A percentile compares a stretch with the other conserved stretches of the same genome.
phyloP scores from a whole-genome alignment of 495 filamentous ascomycete genomes.

The Xylaria nigripes region DNA sequence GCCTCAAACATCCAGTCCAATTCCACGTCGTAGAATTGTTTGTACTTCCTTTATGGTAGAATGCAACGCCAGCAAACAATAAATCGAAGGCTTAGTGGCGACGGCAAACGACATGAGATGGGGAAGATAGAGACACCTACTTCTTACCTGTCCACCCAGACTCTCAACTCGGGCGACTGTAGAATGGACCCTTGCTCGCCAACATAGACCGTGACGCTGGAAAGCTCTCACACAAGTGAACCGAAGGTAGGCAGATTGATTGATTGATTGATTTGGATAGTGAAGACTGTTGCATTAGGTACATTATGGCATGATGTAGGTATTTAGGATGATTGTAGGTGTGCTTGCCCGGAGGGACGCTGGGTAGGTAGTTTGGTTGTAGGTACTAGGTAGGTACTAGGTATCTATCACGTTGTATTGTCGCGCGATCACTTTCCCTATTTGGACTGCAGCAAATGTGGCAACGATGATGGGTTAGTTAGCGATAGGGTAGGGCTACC shows the following conservation, averaged over 20 bases:
- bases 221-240: too few species aligned
- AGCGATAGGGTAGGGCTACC: too few species aligned
- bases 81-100: background rate
- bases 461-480: background rate
- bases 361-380: too few species aligned
- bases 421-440: constrained; percentile 11
- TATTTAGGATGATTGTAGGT: too few species aligned
- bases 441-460: background rate
- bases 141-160: background rate
- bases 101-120: background rate
- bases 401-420: too few species aligned
- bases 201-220: too few species aligned
- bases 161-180: background rate
- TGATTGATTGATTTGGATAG: too few species aligned
- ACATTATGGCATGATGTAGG: too few species aligned
- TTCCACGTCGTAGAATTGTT: background rate
- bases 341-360: too few species aligned
- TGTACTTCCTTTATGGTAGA: background rate
- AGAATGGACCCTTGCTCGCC: background rate
- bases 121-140: background rate
- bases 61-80: background rate
- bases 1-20: background rate
- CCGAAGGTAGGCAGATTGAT: too few species aligned
- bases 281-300: too few species aligned
- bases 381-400: background rate